Conservation (phyloP, 2,329 filamentous ascomycete genomes). For the Colletotrichum euphorbiae region DNA sequence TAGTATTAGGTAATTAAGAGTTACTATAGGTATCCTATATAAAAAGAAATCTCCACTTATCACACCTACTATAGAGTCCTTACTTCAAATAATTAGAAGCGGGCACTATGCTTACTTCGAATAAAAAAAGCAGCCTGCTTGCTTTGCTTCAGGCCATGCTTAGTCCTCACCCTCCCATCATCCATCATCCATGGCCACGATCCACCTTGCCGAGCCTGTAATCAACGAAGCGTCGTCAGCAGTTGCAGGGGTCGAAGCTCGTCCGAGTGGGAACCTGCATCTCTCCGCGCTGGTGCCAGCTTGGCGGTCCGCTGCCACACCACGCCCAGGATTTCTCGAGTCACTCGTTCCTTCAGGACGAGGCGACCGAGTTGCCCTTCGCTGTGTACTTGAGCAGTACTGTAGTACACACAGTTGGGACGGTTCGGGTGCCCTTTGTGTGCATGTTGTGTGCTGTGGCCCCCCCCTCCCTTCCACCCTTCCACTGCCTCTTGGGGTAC, state of each 20-base stretch:
- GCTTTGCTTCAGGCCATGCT: no score
- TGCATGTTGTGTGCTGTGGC: not conserved
- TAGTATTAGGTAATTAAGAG: no score
- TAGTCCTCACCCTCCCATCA: no score
- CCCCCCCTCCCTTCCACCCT: constrained; percentile 15
- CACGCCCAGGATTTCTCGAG: not conserved
- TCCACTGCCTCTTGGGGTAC: constrained; percentile 17
- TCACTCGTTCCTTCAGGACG: not conserved
- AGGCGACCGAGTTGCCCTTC: not conserved
- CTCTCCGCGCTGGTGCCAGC: constrained; percentile 35
- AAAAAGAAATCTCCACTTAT: no score
- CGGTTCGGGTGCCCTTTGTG: no score
- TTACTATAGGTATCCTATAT: no score
- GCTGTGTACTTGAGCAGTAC: not conserved
- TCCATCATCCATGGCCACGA: no score
- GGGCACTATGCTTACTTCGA: no score
- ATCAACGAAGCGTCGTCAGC: constrained; percentile 39
- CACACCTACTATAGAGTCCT: no score
- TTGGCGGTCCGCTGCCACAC: constrained; percentile 29
- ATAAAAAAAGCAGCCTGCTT: no score
- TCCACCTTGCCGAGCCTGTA: constrained; percentile 38
- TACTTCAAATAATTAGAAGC: no score
- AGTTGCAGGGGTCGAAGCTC: constrained; percentile 26
- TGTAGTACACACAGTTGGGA: no score
- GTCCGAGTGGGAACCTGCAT: constrained; percentile 29